Conservation (phyloP, 2,329 filamentous ascomycete species). For the Magnaporthiopsis rhizophila region DNA sequence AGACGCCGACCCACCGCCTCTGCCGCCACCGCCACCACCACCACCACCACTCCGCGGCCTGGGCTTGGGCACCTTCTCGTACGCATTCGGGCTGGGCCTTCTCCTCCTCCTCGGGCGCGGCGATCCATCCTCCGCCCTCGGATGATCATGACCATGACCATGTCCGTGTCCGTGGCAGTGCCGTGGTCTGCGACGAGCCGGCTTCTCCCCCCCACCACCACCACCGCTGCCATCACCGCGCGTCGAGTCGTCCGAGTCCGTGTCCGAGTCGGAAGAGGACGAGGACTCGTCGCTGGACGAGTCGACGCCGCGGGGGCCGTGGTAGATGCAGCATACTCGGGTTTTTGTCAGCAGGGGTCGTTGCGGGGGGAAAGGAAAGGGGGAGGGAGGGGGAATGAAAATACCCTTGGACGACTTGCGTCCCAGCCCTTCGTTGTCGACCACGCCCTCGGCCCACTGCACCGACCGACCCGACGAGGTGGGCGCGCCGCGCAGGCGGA, state of each 20-base stretch:
- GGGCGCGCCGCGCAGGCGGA: constrained; percentile 45
- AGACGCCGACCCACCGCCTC: not conserved
- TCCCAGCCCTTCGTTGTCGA: constrained; percentile 92
- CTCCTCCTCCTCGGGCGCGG: constrained; percentile 11
- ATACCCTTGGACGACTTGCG: constrained; percentile 91
- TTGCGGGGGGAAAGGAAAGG: too few species aligned
- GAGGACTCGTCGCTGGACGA: constrained; percentile 70
- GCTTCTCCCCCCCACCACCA: constrained; percentile 14
- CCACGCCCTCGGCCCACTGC: constrained; percentile 84
- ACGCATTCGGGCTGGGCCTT: constrained; percentile 73
- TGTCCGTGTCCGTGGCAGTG: constrained; percentile 19
- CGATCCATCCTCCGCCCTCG: constrained; percentile 22
- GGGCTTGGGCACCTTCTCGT: constrained; percentile 65
- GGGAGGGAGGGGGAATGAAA: constrained; percentile 5
- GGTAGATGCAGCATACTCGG: constrained; percentile 99
- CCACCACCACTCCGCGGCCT: constrained; percentile 8
- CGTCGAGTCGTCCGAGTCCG: constrained; percentile 45
- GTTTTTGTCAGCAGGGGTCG: not conserved
- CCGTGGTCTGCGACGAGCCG: constrained; percentile 11
- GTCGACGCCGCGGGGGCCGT: constrained; percentile 71
- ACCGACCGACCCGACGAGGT: constrained; percentile 52
- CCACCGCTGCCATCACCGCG: constrained; percentile 9
- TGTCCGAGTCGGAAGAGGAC: constrained; percentile 39
- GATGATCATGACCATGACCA: constrained; percentile 25
- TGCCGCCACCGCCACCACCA: constrained; percentile 6